Evolutionary conservation across 805 yeast species (phyloP), one percentile per base, ranked within the genome.

Genomic region (Lachancea dasiensis): DNA sequence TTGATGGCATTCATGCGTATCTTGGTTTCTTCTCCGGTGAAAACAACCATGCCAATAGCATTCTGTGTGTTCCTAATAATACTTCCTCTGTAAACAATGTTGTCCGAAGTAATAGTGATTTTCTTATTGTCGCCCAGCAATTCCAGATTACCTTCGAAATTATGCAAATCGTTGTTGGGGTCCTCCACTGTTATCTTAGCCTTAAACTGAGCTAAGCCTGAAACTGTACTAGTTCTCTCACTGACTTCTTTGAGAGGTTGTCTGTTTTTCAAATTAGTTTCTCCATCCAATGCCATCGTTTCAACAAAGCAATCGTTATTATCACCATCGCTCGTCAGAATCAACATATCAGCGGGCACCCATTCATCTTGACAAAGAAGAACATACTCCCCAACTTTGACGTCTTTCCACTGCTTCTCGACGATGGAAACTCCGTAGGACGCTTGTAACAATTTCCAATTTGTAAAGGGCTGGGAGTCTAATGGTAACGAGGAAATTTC

Each of bases 211-310:
- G 68, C 69, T 36, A 85, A 55, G 0, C 73, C 73, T 2, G 68
- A 57, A 0, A 77, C 81, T 3, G 69, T 64, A 16, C 69, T 64
- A 29, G 80, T 67, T 8, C 60, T 45, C 11, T 72, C 71, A 27
- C 79, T 69, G 2, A 90, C 48, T 43, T 79, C 84, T 2, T 72
- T 67, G 44, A 80, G 82, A 0, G 95, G 84, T 14, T 65, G 63
- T 49, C 76, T 79, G 6, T 84, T 70, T 58, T 92, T 92, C 44
- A 92, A 67, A 55, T 87, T 90, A 0, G 97, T 92, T 60, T 92
- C 98, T 35, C 99, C 99, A 61, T 92, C 98, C 34, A 92, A 68
- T 1, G 95, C 98, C 90, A 90, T 87, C 1, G 99, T 92, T 59
- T 92, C 99, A 14, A 89, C 78, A 47, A 76, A 85, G 40, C 79